Evolutionary conservation across 805 yeast species (phyloP).

Genomic region (Candida railenensis): DNA sequence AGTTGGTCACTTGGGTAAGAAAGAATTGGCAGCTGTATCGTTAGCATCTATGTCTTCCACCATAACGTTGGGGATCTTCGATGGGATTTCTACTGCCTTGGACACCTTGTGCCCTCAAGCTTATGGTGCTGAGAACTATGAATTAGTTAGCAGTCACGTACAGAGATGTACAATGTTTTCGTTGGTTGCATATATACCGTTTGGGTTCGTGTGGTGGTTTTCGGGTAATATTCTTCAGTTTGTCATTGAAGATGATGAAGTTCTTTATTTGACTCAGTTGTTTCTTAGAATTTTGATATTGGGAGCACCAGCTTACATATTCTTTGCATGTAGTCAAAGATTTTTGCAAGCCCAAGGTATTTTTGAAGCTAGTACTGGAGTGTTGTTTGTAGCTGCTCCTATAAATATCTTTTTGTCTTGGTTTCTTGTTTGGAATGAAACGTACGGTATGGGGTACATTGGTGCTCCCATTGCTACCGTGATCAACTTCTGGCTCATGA

Average conservation of each 20-base stretch:
- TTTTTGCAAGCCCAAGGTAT: slow-evolving; percentile 48
- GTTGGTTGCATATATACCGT: slow-evolving; percentile 34
- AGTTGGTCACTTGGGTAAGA: slow-evolving; percentile 45
- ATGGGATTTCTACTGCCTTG: slow-evolving; percentile 46
- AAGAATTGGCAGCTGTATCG: slow-evolving; percentile 46
- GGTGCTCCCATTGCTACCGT: slow-evolving; percentile 46
- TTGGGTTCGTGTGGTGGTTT: slow-evolving; percentile 42
- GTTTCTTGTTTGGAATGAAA: slow-evolving; percentile 42
- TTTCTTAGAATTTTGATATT: slow-evolving; percentile 34
- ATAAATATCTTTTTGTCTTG: slow-evolving; percentile 38
- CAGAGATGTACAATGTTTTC: slow-evolving; percentile 39
- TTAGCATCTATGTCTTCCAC: slow-evolving; percentile 45
- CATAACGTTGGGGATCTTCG: slow-evolving; percentile 43
- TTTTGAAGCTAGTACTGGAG: slow-evolving; percentile 47
- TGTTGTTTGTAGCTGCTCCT: slow-evolving; percentile 41
- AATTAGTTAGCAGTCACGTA: slow-evolving; percentile 34
- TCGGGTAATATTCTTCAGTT: slow-evolving; percentile 24
- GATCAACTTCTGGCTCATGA: slow-evolving; percentile 43
- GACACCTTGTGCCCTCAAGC: slow-evolving; percentile 48
- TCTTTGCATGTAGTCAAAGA: slow-evolving; percentile 41
- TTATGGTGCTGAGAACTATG: slow-evolving; percentile 42
- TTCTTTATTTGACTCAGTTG: slow-evolving; percentile 29
- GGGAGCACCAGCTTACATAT: slow-evolving; percentile 45
- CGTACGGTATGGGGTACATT: slow-evolving; percentile 38
- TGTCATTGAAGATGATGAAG: slow-evolving; percentile 33